Percentiles rank a stretch among this genome's conserved stretches.
Evolutionary conservation across 1,284 basidiomycete species (phyloP).

Genomic region (Naganishia sp.): DNA sequence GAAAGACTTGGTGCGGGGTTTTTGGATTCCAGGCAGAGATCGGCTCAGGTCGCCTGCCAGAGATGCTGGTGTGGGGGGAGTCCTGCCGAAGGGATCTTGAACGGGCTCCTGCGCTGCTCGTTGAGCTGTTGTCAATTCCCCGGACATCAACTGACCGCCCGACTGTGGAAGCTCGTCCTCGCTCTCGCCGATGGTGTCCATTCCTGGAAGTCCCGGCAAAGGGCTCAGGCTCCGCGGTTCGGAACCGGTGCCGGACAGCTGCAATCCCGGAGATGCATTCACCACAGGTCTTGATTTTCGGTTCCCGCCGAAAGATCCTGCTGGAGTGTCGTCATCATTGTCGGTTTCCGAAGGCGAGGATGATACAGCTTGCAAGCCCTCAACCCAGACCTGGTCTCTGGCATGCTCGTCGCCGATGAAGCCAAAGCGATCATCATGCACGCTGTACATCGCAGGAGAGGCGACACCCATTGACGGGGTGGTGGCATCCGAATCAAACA

Average conservation of each 20-base stretch:
- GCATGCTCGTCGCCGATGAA: constrained; percentile 25
- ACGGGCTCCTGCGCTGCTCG: constrained; percentile 23
- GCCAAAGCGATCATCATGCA: constrained; percentile 24
- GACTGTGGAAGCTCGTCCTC: constrained; percentile 31
- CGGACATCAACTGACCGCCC: background rate
- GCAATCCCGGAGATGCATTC: constrained; percentile 8
- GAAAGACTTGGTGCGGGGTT: constrained; percentile 41
- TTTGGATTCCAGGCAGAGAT: constrained; percentile 16
- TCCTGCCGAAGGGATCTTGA: constrained; percentile 39
- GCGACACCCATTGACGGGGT: constrained; percentile 20
- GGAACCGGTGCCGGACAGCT: constrained; percentile 4
- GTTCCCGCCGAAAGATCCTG: constrained; percentile 6
- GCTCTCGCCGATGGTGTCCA: constrained; percentile 45
- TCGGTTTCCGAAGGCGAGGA: constrained; percentile 35
- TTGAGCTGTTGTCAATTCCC: constrained; percentile 29
- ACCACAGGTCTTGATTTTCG: background rate
- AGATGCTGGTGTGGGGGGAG: constrained; percentile 25
- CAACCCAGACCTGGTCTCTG: constrained; percentile 47
- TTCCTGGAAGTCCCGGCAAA: constrained; percentile 43
- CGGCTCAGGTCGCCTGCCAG: constrained; percentile 10
- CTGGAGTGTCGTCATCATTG: constrained; percentile 12
- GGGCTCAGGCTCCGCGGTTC: constrained; percentile 31
- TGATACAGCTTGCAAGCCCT: constrained; percentile 44
- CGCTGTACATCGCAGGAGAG: constrained; percentile 9
- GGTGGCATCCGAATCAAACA: constrained; percentile 27